A percentile compares a stretch with the other conserved stretches of the same genome.
phyloP scores from a whole-genome alignment of 768 basidiomycete species.

The Bullera alba region DNA sequence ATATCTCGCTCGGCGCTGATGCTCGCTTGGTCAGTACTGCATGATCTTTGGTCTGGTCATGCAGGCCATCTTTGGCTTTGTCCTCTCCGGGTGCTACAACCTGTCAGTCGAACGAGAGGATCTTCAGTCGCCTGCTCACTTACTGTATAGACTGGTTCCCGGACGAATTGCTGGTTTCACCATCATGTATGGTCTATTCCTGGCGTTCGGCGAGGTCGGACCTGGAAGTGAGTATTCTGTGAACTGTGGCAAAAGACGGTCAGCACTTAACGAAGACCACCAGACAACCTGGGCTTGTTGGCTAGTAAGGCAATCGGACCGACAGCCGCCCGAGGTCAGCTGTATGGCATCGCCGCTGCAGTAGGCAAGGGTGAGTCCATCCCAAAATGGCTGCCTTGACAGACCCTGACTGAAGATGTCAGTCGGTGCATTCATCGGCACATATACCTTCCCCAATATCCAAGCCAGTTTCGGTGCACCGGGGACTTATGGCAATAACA shows the following conservation, averaged over 20 bases:
- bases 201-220: conserved; percentile 62
- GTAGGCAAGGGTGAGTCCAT: conserved; percentile 51
- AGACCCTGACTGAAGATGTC: conserved; percentile 10
- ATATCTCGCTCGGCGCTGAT: conserved; percentile 1
- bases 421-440: conserved; percentile 43
- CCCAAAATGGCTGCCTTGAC: not conserved
- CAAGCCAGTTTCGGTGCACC: conserved; percentile 47
- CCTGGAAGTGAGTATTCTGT: conserved; percentile 16
- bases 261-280: not conserved
- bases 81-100: conserved; percentile 76
- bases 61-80: conserved; percentile 55
- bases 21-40: no score
- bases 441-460: conserved; percentile 43
- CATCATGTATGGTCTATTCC: conserved; percentile 83
- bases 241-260: no score
- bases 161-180: conserved; percentile 49
- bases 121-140: not conserved
- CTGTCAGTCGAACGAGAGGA: conserved; percentile 14
- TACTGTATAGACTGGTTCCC: conserved; percentile 6
- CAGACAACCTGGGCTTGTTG: conserved; percentile 72
- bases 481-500: conserved; percentile 56
- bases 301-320: conserved; percentile 72
- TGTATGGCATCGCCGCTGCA: conserved; percentile 79
- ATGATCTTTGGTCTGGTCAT: conserved; percentile 49
- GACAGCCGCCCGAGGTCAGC: conserved; percentile 53